A percentile compares a stretch with the other conserved stretches of the same genome.
Conservation (phyloP, 2,329 filamentous ascomycete species). For the Tetracladium maxilliforme region DNA sequence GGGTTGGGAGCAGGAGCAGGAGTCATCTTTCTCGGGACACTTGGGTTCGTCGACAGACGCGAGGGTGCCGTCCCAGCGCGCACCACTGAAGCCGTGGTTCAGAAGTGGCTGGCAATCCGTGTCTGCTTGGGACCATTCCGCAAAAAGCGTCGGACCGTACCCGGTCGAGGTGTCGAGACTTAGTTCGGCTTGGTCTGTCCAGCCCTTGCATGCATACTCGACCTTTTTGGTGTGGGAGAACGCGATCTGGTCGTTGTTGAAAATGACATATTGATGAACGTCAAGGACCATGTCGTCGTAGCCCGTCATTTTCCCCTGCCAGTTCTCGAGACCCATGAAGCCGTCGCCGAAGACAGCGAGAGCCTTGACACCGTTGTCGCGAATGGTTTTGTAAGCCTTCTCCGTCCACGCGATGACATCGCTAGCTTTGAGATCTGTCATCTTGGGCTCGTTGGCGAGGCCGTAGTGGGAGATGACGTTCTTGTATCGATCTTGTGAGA, state of each 20-base stretch:
- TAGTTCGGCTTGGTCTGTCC: conserved; percentile 63
- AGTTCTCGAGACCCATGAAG: conserved; percentile 81
- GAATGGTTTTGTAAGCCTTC: conserved; percentile 56
- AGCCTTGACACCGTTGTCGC: conserved; percentile 59
- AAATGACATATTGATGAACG: conserved; percentile 97
- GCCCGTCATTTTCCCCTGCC: conserved; percentile 68
- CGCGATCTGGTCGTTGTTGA: conserved; percentile 77
- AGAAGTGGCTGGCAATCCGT: conserved; percentile 82
- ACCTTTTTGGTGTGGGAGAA: conserved; percentile 74
- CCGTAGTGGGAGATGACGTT: conserved; percentile 90
- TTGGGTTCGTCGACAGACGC: conserved; percentile 53
- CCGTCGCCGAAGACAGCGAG: conserved; percentile 82
- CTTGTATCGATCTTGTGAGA: conserved; percentile 81
- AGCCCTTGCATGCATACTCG: conserved; percentile 73
- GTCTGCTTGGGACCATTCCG: conserved; percentile 95
- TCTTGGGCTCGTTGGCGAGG: conserved; percentile 84
- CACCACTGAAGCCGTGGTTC: conserved; percentile 81
- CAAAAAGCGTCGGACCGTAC: conserved; percentile 87
- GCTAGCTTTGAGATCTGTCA: conserved; percentile 48
- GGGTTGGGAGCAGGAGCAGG: conserved; percentile 61
- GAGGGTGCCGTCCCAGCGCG: conserved; percentile 82
- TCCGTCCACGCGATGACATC: conserved; percentile 70
- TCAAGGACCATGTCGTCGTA: conserved; percentile 72
- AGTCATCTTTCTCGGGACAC: conserved; percentile 52
- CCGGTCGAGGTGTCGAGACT: conserved; percentile 63